These are phyloP conservation scores for Colletotrichum shisoi DNA, from an alignment of 2,329 filamentous ascomycete species.

Conservation along the genomic window DNA sequence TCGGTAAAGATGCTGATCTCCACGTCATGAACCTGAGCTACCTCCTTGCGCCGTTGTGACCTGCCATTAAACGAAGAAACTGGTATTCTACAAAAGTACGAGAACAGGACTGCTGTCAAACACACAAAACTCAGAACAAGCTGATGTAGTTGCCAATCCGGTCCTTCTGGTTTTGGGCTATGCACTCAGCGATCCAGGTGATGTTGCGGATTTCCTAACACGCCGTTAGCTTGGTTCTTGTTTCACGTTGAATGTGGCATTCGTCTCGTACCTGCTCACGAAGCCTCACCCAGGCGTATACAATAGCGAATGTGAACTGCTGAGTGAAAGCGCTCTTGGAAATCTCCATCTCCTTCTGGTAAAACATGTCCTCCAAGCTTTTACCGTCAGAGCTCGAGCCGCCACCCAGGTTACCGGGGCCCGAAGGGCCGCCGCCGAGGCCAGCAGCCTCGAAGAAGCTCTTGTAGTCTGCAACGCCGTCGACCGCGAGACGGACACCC, in stretches of 20 bases:
- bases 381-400: constrained; percentile 81
- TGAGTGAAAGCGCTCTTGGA: constrained; percentile 93
- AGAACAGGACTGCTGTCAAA: constrained; percentile 43
- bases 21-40: constrained; percentile 38
- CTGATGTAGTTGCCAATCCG: constrained; percentile 98
- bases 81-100: constrained; percentile 55
- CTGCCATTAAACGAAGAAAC: constrained; percentile 39
- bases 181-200: constrained; percentile 99
- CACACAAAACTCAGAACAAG: constrained; percentile 71
- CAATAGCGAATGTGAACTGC: constrained; percentile 93
- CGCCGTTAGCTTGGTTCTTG: constrained; percentile 46
- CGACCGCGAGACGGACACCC: constrained; percentile 90
- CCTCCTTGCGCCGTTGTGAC: constrained; percentile 50
- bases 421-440: constrained; percentile 73
- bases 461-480: constrained; percentile 93
- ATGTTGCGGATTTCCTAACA: constrained; percentile 98
- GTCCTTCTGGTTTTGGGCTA: constrained; percentile 99
- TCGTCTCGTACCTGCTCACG: constrained; percentile 82
- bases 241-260: constrained; percentile 22
- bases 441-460: constrained; percentile 92
- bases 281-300: constrained; percentile 97
- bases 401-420: constrained; percentile 84
- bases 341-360: constrained; percentile 99
- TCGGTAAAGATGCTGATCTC: constrained; percentile 41
- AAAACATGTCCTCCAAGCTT: constrained; percentile 96